These are phyloP conservation scores for Tremella mesenterica DNA, from an alignment of 768 basidiomycete species.

Conservation along the genomic window DNA sequence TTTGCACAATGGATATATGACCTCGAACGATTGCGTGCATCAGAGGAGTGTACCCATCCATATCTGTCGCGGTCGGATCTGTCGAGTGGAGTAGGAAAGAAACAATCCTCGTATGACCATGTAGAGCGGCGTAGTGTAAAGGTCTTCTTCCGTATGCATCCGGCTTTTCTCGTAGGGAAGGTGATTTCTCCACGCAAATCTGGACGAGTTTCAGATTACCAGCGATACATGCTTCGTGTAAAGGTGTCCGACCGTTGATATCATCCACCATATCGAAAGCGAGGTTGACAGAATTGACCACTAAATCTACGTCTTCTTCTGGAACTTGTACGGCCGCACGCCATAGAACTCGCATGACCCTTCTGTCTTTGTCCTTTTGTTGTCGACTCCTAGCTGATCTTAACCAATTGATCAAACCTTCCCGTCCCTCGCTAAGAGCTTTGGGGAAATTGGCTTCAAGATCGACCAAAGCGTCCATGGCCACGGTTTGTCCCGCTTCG, in stretches of 20 bases:
- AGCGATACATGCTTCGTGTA: slow-evolving; percentile 86
- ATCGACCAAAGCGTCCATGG: slow-evolving; percentile 68
- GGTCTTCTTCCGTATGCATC: slow-evolving; percentile 90
- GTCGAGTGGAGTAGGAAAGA: slow-evolving; percentile 62
- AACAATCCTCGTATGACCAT: slow-evolving; percentile 71
- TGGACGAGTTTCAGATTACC: slow-evolving; percentile 68
- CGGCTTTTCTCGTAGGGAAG: slow-evolving; percentile 60
- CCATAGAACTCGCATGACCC: slow-evolving; percentile 90
- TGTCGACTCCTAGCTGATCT: slow-evolving; percentile 47
- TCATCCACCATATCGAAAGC: slow-evolving; percentile 91
- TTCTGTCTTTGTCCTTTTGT: slow-evolving; percentile 45
- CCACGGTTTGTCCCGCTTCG: slow-evolving; percentile 37
- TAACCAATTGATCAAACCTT: slow-evolving; percentile 56
- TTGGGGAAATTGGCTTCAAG: slow-evolving; percentile 78
- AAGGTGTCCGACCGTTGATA: slow-evolving; percentile 87
- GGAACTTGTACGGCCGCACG: slow-evolving; percentile 53
- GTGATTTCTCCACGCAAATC: slow-evolving; percentile 62
- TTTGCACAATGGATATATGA: slow-evolving; percentile 68
- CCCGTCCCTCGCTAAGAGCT: slow-evolving; percentile 56
- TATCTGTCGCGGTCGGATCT: slow-evolving; percentile 61
- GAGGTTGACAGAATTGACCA: slow-evolving; percentile 55
- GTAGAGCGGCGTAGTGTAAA: slow-evolving; percentile 92
- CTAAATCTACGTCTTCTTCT: slow-evolving; percentile 66
- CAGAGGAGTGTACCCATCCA: slow-evolving; percentile 89
- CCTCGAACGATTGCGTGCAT: slow-evolving; percentile 88